Percentiles rank a stretch among this genome's conserved stretches.
Evolutionary conservation across 768 basidiomycete species (phyloP).

Genomic region (Mycena galericulata): DNA sequence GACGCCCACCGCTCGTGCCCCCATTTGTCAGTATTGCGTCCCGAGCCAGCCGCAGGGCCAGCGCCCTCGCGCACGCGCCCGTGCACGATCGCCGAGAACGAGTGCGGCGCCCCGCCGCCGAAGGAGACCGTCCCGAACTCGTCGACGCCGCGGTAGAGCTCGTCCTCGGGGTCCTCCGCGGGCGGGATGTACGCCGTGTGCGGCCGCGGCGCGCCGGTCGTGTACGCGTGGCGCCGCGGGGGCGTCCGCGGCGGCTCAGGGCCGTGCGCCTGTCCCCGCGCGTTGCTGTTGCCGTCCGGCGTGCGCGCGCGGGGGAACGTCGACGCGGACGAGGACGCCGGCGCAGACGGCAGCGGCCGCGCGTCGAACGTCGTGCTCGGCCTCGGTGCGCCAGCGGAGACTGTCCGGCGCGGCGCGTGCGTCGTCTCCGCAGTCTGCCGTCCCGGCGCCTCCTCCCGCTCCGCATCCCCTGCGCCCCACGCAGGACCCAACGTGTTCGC

Average conservation of each 20-base stretch:
- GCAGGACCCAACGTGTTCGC: no score
- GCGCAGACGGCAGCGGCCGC: neutral
- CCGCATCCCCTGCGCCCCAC: neutral
- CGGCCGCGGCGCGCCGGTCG: constrained; percentile 26
- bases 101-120: constrained; percentile 36
- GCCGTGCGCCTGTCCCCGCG: neutral
- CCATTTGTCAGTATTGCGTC: no score
- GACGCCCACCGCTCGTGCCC: no score
- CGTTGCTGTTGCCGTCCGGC: no score
- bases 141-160: neutral
- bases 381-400: neutral
- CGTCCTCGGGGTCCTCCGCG: constrained; percentile 24
- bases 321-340: neutral
- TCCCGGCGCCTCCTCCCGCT: neutral
- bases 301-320: neutral
- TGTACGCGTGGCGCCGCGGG: constrained; percentile 26
- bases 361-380: neutral
- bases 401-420: no score
- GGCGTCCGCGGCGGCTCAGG: neutral
- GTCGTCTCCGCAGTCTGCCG: neutral
- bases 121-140: constrained; percentile 45
- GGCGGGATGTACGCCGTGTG: constrained; percentile 29
- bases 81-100: constrained; percentile 71
- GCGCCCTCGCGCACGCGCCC: constrained; percentile 59
- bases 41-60: no score